A percentile compares a stretch with the other conserved stretches of the same genome.
Conservation (phyloP, 176 grass and related monocot species). For the Eleusine indica region DNA sequence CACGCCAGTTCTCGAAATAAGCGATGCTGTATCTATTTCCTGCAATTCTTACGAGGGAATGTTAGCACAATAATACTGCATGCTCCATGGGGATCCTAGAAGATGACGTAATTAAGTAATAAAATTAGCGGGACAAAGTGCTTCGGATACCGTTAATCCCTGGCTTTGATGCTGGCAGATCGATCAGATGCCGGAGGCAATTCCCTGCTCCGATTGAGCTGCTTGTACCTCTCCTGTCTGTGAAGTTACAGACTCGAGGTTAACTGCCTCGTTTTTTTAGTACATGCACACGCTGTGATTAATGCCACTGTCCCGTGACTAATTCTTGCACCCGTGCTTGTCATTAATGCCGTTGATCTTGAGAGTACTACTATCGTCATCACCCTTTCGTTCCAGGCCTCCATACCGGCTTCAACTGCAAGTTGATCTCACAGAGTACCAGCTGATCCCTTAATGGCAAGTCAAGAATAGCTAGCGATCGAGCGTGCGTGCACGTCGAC, state of each 20-base stretch:
- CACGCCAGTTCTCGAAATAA: neutral
- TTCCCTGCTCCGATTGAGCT: constrained; percentile 35
- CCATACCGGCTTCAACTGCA: neutral
- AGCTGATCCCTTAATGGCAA: constrained; percentile 1
- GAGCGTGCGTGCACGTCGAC: constrained; percentile 44
- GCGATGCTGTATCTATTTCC: neutral
- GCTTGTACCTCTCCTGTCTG: constrained; percentile 9
- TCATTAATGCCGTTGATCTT: constrained; percentile 41
- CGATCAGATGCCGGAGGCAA: constrained; percentile 11
- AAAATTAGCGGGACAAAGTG: constrained; percentile 6
- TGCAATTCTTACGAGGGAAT: neutral
- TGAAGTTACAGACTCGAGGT: constrained; percentile 16
- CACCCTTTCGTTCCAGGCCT: neutral
- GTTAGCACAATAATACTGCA: neutral
- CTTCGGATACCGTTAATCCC: constrained; percentile 55
- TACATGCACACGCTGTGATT: constrained; percentile 36
- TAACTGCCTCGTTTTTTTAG: neutral
- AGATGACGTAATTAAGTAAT: neutral
- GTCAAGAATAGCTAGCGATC: constrained; percentile 17
- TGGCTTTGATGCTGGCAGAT: constrained; percentile 20
- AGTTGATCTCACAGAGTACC: constrained; percentile 11
- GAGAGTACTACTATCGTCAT: neutral
- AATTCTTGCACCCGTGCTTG: neutral
- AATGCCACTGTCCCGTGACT: constrained; percentile 21
- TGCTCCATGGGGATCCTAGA: neutral